Conservation (phyloP, 2,329 filamentous ascomycete species). For the Beauveria scarabaeidicola region DNA sequence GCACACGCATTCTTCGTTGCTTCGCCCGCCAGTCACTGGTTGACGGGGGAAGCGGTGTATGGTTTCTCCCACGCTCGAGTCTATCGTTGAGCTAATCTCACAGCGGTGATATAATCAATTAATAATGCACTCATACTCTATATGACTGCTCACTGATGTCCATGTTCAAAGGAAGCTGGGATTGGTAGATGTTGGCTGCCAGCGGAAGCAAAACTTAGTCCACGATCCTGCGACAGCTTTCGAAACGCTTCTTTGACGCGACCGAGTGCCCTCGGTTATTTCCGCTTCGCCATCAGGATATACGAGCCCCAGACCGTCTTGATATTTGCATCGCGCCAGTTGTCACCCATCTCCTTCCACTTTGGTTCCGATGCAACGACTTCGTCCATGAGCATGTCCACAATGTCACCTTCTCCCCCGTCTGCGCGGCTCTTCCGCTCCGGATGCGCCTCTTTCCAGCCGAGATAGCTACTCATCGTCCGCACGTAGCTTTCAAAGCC, state of each 20-base stretch:
- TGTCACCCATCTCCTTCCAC: conserved; percentile 39
- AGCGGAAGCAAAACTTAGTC: no score
- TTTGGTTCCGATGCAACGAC: conserved; percentile 45
- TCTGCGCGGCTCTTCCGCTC: conserved; percentile 38
- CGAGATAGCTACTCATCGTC: conserved; percentile 52
- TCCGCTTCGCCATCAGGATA: conserved; percentile 46
- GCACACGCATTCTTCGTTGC: neutral
- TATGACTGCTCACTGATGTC: neutral
- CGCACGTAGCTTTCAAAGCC: conserved; percentile 52
- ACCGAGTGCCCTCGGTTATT: neutral
- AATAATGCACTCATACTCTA: neutral
- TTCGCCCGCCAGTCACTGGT: neutral
- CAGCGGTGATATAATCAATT: neutral
- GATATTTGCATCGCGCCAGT: conserved; percentile 46
- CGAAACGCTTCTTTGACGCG: conserved; percentile 1
- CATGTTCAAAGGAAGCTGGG: neutral
- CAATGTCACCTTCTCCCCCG: conserved; percentile 51
- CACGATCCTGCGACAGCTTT: neutral
- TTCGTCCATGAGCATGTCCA: conserved; percentile 54
- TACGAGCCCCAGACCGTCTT: conserved; percentile 54
- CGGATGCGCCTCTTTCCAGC: conserved; percentile 49
- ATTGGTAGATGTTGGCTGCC: neutral
- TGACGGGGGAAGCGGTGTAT: neutral
- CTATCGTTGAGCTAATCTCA: neutral
- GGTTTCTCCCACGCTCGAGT: neutral